A percentile compares a stretch with the other conserved stretches of the same genome.
phyloP scores from a whole-genome alignment of 2,329 filamentous ascomycete species.

The Talaromyces amestolkiae region DNA sequence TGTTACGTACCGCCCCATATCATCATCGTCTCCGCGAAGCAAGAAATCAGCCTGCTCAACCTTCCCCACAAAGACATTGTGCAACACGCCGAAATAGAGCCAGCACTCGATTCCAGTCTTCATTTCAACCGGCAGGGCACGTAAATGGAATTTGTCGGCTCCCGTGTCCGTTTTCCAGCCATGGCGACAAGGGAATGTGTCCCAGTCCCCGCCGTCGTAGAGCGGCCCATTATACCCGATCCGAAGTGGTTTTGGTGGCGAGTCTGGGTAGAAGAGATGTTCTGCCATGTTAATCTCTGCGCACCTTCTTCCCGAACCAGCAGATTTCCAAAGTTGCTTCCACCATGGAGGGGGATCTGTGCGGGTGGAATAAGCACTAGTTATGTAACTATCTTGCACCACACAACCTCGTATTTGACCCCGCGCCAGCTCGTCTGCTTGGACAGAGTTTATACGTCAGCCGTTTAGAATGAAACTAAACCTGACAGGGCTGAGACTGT shows the following conservation, averaged over 20 bases:
- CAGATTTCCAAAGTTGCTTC: no score
- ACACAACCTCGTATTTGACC: not conserved
- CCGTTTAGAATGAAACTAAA: not conserved
- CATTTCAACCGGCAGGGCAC: not conserved
- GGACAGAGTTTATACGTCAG: not conserved
- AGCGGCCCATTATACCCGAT: not conserved
- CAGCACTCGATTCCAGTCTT: slow-evolving; percentile 14
- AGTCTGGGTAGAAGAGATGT: slow-evolving; percentile 6
- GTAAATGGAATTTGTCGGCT: not conserved
- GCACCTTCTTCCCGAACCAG: no score
- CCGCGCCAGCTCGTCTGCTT: not conserved
- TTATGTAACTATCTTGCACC: not conserved
- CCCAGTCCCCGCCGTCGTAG: slow-evolving; percentile 10
- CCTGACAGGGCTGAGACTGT: not conserved
- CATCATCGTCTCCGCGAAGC: not conserved
- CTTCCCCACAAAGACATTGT: slow-evolving; percentile 16
- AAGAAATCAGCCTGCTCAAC: slow-evolving; percentile 20
- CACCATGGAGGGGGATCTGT: no score
- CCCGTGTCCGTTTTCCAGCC: not conserved
- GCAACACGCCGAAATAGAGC: slow-evolving; percentile 21
- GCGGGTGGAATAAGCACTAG: not conserved
- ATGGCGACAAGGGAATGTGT: not conserved
- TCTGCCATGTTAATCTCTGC: slow-evolving; percentile 1
- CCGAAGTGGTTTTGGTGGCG: not conserved
- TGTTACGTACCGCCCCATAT: slow-evolving; percentile 5